phyloP scores from a whole-genome alignment of 2,329 filamentous ascomycete species.

The Colletotrichum orbiculare region DNA sequence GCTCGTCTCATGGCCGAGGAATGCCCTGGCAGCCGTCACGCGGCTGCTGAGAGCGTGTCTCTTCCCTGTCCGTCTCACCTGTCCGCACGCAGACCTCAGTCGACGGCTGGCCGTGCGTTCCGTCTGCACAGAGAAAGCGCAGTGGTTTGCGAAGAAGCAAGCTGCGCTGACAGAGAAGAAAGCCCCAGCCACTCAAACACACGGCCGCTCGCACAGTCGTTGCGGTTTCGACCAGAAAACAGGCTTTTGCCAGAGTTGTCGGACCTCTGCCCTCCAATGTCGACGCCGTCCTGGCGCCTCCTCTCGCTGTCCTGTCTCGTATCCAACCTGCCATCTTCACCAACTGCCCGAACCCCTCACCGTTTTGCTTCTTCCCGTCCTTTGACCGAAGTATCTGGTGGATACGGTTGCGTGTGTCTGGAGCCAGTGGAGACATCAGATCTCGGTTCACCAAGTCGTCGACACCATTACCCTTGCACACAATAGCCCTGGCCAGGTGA shows the following conservation, averaged over 20 bases:
- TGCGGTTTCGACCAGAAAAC: conserved; percentile 29
- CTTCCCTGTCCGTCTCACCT: not conserved
- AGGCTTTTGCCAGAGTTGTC: conserved; percentile 30
- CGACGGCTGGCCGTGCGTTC: conserved; percentile 34
- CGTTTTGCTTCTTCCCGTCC: conserved; percentile 12
- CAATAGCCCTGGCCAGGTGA: conserved; percentile 27
- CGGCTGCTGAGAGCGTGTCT: conserved; percentile 7
- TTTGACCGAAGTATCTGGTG: conserved; percentile 26
- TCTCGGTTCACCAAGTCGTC: conserved; percentile 31
- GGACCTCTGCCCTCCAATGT: conserved; percentile 30
- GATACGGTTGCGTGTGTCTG: conserved; percentile 31
- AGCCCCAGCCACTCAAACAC: conserved; percentile 15
- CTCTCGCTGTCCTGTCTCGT: conserved; percentile 25
- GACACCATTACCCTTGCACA: conserved; percentile 29
- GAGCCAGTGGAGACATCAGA: conserved; percentile 29
- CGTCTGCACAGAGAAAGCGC: conserved; percentile 13
- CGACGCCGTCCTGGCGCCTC: conserved; percentile 17
- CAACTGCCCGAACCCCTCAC: conserved; percentile 19
- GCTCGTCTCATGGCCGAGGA: no score
- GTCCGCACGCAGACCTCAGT: conserved; percentile 5
- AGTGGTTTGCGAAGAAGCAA: conserved; percentile 1
- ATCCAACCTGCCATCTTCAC: conserved; percentile 30
- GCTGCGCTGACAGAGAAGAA: not conserved
- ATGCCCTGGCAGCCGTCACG: not conserved
- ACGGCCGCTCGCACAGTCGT: conserved; percentile 27